Evolutionary conservation across 2,329 filamentous ascomycete genomes (phyloP).

Genomic region (Trichoderma asperellum): DNA sequence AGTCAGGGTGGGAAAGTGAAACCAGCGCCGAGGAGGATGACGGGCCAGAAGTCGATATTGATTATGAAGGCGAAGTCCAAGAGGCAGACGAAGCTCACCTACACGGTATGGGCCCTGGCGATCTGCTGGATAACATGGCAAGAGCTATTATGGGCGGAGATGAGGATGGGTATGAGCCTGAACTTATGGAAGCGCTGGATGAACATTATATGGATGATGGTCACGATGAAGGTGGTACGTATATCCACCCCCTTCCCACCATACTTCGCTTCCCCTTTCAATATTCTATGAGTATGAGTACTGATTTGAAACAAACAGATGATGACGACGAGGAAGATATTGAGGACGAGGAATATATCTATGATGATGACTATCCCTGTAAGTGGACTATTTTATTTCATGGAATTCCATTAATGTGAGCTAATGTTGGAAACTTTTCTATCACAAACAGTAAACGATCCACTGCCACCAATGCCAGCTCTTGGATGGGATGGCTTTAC

Average conservation of each 20-base stretch:
- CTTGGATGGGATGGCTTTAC: constrained; percentile 63
- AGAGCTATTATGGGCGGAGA: constrained; percentile 58
- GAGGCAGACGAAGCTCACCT: constrained; percentile 58
- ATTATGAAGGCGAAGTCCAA: constrained; percentile 60
- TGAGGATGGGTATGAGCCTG: constrained; percentile 57
- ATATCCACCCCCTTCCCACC: not conserved
- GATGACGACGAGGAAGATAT: constrained; percentile 69
- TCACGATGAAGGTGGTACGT: constrained; percentile 62
- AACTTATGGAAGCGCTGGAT: constrained; percentile 55
- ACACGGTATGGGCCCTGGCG: constrained; percentile 49
- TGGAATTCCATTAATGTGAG: not conserved
- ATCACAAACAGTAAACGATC: constrained; percentile 24
- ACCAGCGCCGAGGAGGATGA: constrained; percentile 60
- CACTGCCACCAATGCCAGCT: constrained; percentile 48
- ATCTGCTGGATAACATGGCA: constrained; percentile 58
- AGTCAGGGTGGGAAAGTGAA: constrained; percentile 65
- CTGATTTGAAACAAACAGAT: constrained; percentile 37
- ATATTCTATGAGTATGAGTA: not conserved
- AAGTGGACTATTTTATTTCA: constrained; percentile 41
- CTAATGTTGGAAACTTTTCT: not conserved
- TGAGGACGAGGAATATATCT: constrained; percentile 68
- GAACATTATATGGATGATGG: constrained; percentile 59
- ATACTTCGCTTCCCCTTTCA: not conserved
- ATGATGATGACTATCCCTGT: constrained; percentile 63
- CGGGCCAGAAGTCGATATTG: constrained; percentile 57